These are phyloP conservation scores for Ramaria sp. DNA, from an alignment of 768 basidiomycete genomes.

Conservation along the genomic window DNA sequence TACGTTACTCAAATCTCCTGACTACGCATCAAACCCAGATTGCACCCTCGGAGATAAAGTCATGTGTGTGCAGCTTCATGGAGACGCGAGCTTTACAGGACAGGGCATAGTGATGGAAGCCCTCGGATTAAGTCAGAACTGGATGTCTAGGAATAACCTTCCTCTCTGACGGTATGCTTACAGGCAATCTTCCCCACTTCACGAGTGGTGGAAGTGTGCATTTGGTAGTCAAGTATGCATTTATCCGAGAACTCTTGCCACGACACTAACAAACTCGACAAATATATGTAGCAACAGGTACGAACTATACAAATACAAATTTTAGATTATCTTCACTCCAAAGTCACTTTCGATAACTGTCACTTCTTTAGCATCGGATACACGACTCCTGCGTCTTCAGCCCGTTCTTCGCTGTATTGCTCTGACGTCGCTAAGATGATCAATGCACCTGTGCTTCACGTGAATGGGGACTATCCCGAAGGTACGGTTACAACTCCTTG, in stretches of 20 bases:
- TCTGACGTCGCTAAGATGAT: conserved; percentile 88
- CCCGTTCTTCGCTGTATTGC: conserved; percentile 80
- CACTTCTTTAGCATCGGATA: conserved; percentile 63
- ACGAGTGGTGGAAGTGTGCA: conserved; percentile 87
- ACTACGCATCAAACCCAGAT: conserved; percentile 25
- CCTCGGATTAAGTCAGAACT: conserved; percentile 61
- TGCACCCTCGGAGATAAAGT: conserved; percentile 52
- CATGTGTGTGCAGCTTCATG: conserved; percentile 85
- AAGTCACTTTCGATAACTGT: not conserved
- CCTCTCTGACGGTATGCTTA: not conserved
- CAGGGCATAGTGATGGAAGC: conserved; percentile 88
- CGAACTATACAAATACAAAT: conserved; percentile 21
- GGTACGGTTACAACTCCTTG: conserved; percentile 25
- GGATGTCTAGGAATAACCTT: not conserved
- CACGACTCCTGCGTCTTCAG: conserved; percentile 77
- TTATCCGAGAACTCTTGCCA: conserved; percentile 8
- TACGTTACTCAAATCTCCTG: conserved; percentile 56
- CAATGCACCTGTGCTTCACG: conserved; percentile 79
- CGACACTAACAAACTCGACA: not conserved
- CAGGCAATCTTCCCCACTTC: conserved; percentile 83
- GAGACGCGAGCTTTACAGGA: conserved; percentile 85
- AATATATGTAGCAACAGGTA: conserved; percentile 4
- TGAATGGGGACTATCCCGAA: conserved; percentile 88
- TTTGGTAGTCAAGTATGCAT: conserved; percentile 78
- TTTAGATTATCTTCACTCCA: not conserved